Evolutionary conservation across 192 early-diverging fungal species (phyloP), one percentile per base, ranked within the genome.

Genomic region (Pilaira anomala): DNA sequence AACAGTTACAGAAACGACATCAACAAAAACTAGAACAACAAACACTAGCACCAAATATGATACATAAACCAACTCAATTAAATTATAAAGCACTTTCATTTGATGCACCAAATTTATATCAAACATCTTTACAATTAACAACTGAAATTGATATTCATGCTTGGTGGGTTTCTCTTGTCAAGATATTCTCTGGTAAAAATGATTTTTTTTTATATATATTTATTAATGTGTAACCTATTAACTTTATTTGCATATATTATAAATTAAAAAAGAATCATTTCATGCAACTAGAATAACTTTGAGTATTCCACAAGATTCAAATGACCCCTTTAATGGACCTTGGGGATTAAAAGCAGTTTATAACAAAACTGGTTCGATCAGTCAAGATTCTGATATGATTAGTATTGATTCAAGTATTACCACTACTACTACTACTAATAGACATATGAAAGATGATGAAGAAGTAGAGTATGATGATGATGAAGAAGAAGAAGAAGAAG

Each of bases 341-440:
- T 76, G 78, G 78, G 74, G 74, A 21, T 55, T 76, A 33, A 76
- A 71, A 29, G 74, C 74, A 8, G 62, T 64, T 26, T 67, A 70
- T 60, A 65, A 53, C 29, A 65, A 56, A 46, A 58, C 24, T 28
- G 19, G 40, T 24, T 42, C 56, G 13, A 64, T 30, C 40, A 39
- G 39, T 22, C 58, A 63, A 7, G 57, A 48, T 19, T 19, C 28
- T 30, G 53, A 33, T 33, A 36, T 36, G 33, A 36, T 36, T 9
- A 36, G 33, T 36, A 36, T 36, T 41, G 56, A 49, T 25, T 29
- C 44, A 39, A 44, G 29, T 41, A 49, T n/a, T 3, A 14, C 16
- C 4, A n/a, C n/a, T n/a, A n/a, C 11, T 7, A 25, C 58, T 19
- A 60, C 58, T 16, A 41, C 22, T 6, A 18, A n/a, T 9, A 12